Evolutionary conservation across 352 stramenopile genomes (phyloP), one percentile per base, ranked within the genome.

Genomic region (Pythium utonaiense): DNA sequence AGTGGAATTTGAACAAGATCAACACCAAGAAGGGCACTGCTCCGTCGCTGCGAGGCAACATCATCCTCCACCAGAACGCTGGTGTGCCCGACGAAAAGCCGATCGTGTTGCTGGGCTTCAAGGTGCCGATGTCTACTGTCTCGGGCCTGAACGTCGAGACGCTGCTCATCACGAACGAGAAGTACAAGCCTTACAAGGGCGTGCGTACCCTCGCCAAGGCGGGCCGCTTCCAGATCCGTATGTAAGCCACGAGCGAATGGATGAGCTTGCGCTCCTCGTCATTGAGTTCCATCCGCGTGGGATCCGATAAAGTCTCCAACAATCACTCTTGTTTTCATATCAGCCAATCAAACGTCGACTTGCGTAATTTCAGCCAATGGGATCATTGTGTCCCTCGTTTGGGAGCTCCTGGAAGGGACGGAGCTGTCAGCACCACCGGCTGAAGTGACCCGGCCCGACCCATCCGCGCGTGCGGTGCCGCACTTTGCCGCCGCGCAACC

Each of bases 181-280:
- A 90, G 59, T 99, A 99, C 78, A 96, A 95, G 63, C 96, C 96
- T 8, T 99, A 99, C 86, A 99, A 99, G 83, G 96, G 96, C 30
- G 96, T 99, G 48, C 86, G 96, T 55, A 98, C 97, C 50, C 90
- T 99, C 64, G 97, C 96, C 30, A 98, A 98, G 70, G 92, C 93
- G 57, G 96, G 96, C 0, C 85, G 93, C 34, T 98, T 98, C 81
- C 94, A 98, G 82, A 96, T 98, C 71, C 89, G 93, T 60, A 97
- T 86, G 80, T 97, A 71, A 36, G 12, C 33, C 22, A 50, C 4
- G 33, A 38, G 31, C 31, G 31, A 7, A 41, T 16, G 10, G n/a
- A n/a, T n/a, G n/a, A n/a, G n/a, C n/a, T n/a, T n/a, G n/a, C n/a
- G n/a, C n/a, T n/a, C n/a, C n/a, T n/a, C n/a, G n/a, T n/a, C n/a